Conservation (phyloP, 441 rosid genomes). For the Cnidoscolus chayamansa region DNA sequence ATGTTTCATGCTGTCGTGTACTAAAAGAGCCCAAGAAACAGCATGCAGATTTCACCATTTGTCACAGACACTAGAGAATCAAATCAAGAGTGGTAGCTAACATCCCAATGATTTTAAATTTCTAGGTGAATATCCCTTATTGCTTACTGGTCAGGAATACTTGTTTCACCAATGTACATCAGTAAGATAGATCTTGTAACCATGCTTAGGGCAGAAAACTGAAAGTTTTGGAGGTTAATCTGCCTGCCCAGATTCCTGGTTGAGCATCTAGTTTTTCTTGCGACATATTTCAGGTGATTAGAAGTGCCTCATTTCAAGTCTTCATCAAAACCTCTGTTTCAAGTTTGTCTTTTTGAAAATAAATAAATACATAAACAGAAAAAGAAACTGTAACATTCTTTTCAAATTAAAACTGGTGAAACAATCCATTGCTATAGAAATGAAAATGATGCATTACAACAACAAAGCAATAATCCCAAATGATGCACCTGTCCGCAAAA, state of each 20-base stretch:
- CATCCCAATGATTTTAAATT: background rate
- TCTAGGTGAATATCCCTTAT: background rate
- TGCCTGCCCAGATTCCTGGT: background rate
- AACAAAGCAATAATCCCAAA: background rate
- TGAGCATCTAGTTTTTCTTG: background rate
- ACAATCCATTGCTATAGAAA: background rate
- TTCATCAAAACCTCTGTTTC: background rate
- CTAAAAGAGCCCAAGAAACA: background rate
- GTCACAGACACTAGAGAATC: background rate
- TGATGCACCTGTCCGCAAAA: conserved; percentile 68
- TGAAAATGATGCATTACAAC: background rate
- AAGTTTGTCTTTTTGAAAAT: background rate
- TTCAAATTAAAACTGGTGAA: background rate
- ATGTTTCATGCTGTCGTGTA: background rate
- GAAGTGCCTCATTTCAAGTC: background rate
- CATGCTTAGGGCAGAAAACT: too few relatives aligned
- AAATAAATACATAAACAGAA: background rate
- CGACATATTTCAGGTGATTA: background rate
- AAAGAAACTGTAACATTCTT: background rate
- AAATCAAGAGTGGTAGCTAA: background rate
- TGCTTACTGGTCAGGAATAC: background rate
- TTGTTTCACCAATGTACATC: background rate
- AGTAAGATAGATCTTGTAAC: background rate
- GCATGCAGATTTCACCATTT: background rate
- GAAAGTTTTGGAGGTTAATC: background rate